Evolutionary conservation across 148 eudicot species (phyloP).

Genomic region (Camellia japonica): DNA sequence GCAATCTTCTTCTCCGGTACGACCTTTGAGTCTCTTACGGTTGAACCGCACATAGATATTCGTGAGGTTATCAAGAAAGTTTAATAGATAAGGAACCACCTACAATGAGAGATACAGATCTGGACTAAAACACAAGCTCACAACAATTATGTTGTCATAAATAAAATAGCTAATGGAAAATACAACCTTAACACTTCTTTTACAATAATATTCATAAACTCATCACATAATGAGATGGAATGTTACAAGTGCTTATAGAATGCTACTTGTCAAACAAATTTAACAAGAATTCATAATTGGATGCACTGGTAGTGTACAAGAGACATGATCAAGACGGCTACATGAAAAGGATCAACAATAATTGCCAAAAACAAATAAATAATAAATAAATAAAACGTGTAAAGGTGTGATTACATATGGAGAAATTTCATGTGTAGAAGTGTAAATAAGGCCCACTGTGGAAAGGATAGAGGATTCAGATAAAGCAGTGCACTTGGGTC

Average conservation of each 20-base stretch:
- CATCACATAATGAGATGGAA: not conserved
- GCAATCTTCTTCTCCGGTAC: slow-evolving; percentile 93
- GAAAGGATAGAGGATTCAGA: too few species aligned
- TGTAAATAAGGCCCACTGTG: too few species aligned
- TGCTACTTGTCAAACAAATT: not conserved
- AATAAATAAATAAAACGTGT: too few species aligned
- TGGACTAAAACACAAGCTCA: not conserved
- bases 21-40: slow-evolving; percentile 95
- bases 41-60: slow-evolving; percentile 93
- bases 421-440: too few species aligned
- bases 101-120: slow-evolving; percentile 21
- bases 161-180: not conserved
- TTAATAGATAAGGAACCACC: slow-evolving; percentile 93
- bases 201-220: not conserved
- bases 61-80: slow-evolving; percentile 82
- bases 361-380: too few species aligned
- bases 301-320: too few species aligned
- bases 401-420: too few species aligned
- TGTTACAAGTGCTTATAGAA: not conserved
- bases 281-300: not conserved
- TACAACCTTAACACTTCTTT: not conserved
- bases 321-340: not conserved
- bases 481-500: too few species aligned
- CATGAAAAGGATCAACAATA: not conserved
- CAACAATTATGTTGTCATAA: not conserved